Evolutionary conservation across 2,329 filamentous ascomycete species (phyloP).

Genomic region (Colletotrichum liaoningense): DNA sequence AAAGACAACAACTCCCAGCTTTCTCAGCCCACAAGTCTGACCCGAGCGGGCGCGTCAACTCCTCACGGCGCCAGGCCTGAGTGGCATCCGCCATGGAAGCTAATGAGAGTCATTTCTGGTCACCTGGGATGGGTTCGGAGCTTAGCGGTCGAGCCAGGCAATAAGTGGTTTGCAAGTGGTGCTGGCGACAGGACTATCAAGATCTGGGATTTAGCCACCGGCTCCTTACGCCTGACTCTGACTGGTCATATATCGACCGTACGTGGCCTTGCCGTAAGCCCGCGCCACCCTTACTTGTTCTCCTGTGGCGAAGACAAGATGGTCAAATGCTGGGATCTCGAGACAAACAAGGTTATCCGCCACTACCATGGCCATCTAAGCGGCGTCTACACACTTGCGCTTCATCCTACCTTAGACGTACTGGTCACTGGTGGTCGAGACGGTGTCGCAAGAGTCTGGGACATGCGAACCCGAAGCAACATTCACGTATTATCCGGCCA

Average conservation of each 20-base stretch:
- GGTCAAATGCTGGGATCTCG: slow-evolving; percentile 99
- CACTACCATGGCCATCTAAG: slow-evolving; percentile 98
- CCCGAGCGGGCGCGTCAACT: slow-evolving; percentile 36
- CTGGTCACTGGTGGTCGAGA: slow-evolving; percentile 95
- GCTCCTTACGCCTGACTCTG: slow-evolving; percentile 84
- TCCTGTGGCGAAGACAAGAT: slow-evolving; percentile 99
- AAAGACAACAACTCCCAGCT: not conserved
- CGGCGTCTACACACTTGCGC: slow-evolving; percentile 90
- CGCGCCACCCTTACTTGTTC: slow-evolving; percentile 95
- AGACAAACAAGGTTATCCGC: slow-evolving; percentile 99
- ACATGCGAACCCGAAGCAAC: slow-evolving; percentile 96
- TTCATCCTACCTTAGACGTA: slow-evolving; percentile 96
- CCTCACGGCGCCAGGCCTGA: slow-evolving; percentile 75
- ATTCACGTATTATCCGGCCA: slow-evolving; percentile 94
- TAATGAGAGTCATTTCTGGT: slow-evolving; percentile 96
- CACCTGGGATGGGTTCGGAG: slow-evolving; percentile 95
- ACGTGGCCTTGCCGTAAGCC: slow-evolving; percentile 89
- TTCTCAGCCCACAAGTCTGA: slow-evolving; percentile 45
- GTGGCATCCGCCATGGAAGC: slow-evolving; percentile 98
- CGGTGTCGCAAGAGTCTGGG: slow-evolving; percentile 95
- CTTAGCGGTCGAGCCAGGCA: slow-evolving; percentile 92
- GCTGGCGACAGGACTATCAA: slow-evolving; percentile 98
- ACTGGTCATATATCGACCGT: slow-evolving; percentile 97
- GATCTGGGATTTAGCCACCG: slow-evolving; percentile 96
- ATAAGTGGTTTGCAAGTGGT: slow-evolving; percentile 97